Evolutionary conservation across 768 basidiomycete genomes (phyloP), one percentile per base, ranked within the genome.

Genomic region (Suillus decipiens): DNA sequence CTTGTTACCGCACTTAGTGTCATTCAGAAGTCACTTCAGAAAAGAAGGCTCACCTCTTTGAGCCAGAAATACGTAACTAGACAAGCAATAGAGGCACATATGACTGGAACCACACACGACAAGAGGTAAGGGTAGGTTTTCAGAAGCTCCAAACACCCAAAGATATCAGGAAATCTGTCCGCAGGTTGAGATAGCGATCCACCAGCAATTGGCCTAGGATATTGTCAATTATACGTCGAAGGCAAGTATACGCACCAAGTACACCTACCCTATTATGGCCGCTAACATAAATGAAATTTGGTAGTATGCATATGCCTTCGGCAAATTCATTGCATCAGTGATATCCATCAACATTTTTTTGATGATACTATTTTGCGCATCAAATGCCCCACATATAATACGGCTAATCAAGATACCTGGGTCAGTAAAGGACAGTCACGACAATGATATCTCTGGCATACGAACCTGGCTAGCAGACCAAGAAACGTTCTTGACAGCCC

Each of bases 101-200:
- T 82, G 0, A 86, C 87, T 2, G 87, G 77, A 19, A 89, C 81
- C 15, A 86, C 80, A 67, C 89, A 90, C 0, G 89, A 84, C 19
- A 91, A 78, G 70, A 90, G 89, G 73, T 93, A 92, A 0, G 91
- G 89, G 72, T 88, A 88, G 57, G 80, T 70, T 66, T 79, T 81
- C 81, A 87, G 82, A 67, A 93, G 89, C 11, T 67, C 65, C 3
- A 77, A 79, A 37, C 76, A 63, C 54, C 87, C 87, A 64, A 92
- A 92, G 1, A 81, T 62, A 1, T 65, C 66, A 2, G 89, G 89
- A 71, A 89, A 90, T 24, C 83, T 84, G 48, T 91, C 88, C 58
- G 82, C 80, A 0, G 90, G 91, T 39, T 76, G 82, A 11, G 88
- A 84, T 28, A 92, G 73, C 14, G 79, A 70, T 0, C 91, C 91